A percentile compares a stretch with the other conserved stretches of the same genome.
Evolutionary conservation across 345 rosid genomes (phyloP).

Genomic region (Gossypium bickii): DNA sequence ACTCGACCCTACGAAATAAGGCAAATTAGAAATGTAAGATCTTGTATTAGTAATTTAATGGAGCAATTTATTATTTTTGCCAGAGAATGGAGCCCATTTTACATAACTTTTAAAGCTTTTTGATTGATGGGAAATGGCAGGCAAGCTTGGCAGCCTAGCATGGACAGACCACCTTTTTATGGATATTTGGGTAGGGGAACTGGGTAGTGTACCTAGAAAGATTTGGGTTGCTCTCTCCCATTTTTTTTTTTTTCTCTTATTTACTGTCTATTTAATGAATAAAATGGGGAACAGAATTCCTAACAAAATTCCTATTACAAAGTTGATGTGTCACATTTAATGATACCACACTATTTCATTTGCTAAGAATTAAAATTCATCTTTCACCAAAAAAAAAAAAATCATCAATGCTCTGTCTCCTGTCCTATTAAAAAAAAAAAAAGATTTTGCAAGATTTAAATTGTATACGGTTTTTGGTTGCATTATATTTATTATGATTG

Average conservation of each 20-base stretch:
- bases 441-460: background rate
- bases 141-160: background rate
- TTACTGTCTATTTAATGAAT: background rate
- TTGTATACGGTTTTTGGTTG: no score
- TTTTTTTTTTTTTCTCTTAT: background rate
- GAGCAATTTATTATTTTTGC: background rate
- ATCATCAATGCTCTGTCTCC: constrained; percentile 3
- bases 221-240: background rate
- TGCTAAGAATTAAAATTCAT: background rate
- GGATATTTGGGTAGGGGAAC: background rate
- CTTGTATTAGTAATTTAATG: background rate
- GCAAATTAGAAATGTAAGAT: background rate
- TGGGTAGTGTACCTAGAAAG: background rate
- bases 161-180: background rate
- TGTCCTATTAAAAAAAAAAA: background rate
- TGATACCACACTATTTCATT: background rate
- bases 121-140: background rate
- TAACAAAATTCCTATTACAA: background rate
- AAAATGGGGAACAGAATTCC: background rate
- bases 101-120: background rate
- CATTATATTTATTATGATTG: no score
- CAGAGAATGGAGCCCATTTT: background rate
- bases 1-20: background rate
- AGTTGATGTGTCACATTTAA: background rate
- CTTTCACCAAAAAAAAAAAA: no score